Percentiles rank a stretch among this genome's conserved stretches.
phyloP scores from a whole-genome alignment of 2,329 filamentous ascomycete species.

The Alternaria arbusti region DNA sequence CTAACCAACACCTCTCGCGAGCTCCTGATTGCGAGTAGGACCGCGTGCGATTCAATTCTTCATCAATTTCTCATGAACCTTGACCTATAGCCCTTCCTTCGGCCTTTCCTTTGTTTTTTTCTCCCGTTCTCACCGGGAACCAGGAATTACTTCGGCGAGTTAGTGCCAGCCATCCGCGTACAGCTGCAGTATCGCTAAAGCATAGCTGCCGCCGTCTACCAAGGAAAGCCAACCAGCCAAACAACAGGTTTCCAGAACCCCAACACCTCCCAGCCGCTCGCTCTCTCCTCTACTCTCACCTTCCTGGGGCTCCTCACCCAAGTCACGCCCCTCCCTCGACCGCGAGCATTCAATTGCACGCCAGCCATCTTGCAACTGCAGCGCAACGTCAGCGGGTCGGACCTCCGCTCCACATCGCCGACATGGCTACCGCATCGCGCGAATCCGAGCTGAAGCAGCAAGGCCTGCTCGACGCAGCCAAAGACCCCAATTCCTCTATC shows the following conservation, averaged over 20 bases:
- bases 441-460: slow-evolving; percentile 78
- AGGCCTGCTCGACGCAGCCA: slow-evolving; percentile 77
- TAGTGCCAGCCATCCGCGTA: slow-evolving; percentile 7
- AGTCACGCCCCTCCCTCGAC: neutral
- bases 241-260: slow-evolving; percentile 11
- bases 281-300: neutral
- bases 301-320: neutral
- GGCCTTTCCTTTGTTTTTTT: slow-evolving; percentile 3
- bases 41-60: slow-evolving; percentile 2
- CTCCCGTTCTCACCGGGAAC: neutral
- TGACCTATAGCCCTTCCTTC: slow-evolving; percentile 1
- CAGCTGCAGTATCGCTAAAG: slow-evolving; percentile 13
- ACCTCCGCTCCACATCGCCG: slow-evolving; percentile 18
- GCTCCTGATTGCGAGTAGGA: slow-evolving; percentile 7
- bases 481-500: slow-evolving; percentile 71
- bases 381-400: slow-evolving; percentile 4
- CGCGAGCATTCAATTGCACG: slow-evolving; percentile 16
- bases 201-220: slow-evolving; percentile 13
- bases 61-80: neutral
- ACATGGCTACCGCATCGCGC: slow-evolving; percentile 38
- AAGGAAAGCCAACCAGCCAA: slow-evolving; percentile 10
- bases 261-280: slow-evolving; percentile 5
- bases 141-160: slow-evolving; percentile 4
- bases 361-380: neutral
- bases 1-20: slow-evolving; percentile 4